A percentile compares a stretch with the other conserved stretches of the same genome.
Evolutionary conservation across 1,139 yeast genomes (phyloP).

Genomic region (Hansenula lynferdii): DNA sequence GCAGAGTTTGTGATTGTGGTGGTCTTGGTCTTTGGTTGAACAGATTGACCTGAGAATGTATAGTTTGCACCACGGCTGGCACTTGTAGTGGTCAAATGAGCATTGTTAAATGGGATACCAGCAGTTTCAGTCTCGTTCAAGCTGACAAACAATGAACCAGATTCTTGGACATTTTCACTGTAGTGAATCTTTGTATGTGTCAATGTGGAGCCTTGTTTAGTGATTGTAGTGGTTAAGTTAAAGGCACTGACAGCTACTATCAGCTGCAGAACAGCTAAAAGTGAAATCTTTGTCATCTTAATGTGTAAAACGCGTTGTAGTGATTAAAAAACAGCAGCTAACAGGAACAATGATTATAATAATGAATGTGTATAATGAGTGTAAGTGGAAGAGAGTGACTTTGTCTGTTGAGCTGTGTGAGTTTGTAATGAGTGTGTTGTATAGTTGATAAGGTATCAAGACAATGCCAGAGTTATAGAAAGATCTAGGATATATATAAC

Average conservation of each 20-base stretch:
- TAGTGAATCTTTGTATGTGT: neutral
- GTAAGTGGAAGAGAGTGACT: too few relatives aligned
- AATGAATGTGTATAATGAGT: too few relatives aligned
- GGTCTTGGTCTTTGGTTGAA: neutral
- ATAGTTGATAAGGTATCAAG: too few relatives aligned
- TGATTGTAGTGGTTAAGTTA: neutral
- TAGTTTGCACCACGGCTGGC: neutral
- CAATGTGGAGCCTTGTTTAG: neutral
- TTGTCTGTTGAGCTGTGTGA: too few relatives aligned
- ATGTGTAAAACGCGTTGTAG: too few relatives aligned
- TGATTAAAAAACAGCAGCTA: too few relatives aligned
- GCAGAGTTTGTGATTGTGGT: neutral
- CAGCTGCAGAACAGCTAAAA: neutral
- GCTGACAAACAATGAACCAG: neutral
- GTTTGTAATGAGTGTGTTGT: too few relatives aligned
- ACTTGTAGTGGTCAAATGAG: neutral
- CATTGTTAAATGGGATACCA: constrained; percentile 1
- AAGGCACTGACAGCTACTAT: neutral
- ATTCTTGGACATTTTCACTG: neutral
- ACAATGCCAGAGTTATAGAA: too few relatives aligned
- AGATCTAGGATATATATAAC: too few relatives aligned
- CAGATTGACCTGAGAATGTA: neutral
- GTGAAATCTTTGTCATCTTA: neutral
- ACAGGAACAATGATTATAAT: too few relatives aligned
- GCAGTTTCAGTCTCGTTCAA: neutral